A percentile compares a stretch with the other conserved stretches of the same genome.
These are phyloP conservation scores for Macrolepiota fuliginosa DNA, from an alignment of 768 basidiomycete genomes.

Conservation along the genomic window DNA sequence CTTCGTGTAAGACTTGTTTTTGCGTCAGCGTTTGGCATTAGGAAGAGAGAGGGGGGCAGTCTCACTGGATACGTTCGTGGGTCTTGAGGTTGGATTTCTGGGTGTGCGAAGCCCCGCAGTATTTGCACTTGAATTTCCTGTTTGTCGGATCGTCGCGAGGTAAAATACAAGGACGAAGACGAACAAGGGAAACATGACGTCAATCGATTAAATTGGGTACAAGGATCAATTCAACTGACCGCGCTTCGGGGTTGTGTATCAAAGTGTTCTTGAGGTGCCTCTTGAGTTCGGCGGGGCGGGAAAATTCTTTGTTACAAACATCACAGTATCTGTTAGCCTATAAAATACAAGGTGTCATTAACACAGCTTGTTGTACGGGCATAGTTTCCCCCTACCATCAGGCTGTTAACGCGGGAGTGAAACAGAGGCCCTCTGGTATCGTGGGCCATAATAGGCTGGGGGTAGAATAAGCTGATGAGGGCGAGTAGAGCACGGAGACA, in stretches of 20 bases:
- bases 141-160: neutral
- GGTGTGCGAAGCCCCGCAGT: neutral
- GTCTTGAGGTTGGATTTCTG: slow-evolving; percentile 2
- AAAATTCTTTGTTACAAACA: neutral
- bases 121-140: neutral
- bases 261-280: neutral
- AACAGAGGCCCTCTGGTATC: neutral
- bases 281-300: neutral
- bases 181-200: neutral
- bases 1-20: neutral
- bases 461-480: neutral
- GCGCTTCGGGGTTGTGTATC: neutral
- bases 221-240: neutral
- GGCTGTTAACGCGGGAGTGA: neutral
- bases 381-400: neutral
- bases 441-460: neutral
- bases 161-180: neutral
- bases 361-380: neutral
- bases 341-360: neutral
- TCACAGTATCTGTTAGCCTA: slow-evolving; percentile 1
- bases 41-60: neutral
- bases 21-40: neutral
- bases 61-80: slow-evolving; percentile 4
- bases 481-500: neutral
- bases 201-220: neutral